A percentile compares a stretch with the other conserved stretches of the same genome.
phyloP scores from a whole-genome alignment of 805 yeast species.

The Lipomyces oligophaga region DNA sequence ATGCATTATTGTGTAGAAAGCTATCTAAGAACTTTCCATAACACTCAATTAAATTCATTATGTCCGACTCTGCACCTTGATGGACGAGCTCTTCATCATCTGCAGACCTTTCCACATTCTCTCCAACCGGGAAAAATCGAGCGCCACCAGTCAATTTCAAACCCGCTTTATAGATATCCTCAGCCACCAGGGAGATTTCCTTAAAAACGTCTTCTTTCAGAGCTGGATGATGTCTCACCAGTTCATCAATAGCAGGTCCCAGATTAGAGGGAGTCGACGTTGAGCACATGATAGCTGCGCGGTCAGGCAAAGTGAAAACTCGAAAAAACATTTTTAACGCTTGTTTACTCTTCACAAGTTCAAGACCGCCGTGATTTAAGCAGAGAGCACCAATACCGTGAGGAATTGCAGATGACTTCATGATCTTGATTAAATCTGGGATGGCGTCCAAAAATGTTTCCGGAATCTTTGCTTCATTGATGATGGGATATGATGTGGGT shows the following conservation, averaged over 20 bases:
- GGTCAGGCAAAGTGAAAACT: constrained; percentile 47
- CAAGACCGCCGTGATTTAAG: constrained; percentile 67
- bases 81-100: constrained; percentile 22
- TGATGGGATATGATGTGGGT: constrained; percentile 79
- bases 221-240: constrained; percentile 77
- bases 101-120: constrained; percentile 23
- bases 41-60: constrained; percentile 21
- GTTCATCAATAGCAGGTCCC: constrained; percentile 71
- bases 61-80: constrained; percentile 24
- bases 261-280: constrained; percentile 53
- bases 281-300: constrained; percentile 52
- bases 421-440: constrained; percentile 48
- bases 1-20: constrained; percentile 34
- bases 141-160: constrained; percentile 20
- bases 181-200: constrained; percentile 34
- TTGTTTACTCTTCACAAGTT: constrained; percentile 45
- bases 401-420: constrained; percentile 57
- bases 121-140: constrained; percentile 23
- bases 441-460: constrained; percentile 60
- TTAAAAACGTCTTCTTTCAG: constrained; percentile 56
- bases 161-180: constrained; percentile 13
- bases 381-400: constrained; percentile 80
- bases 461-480: constrained; percentile 73
- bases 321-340: constrained; percentile 47
- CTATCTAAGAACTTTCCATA: constrained; percentile 34